Conservation (phyloP, 208 protist genomes). For the Crithidia fasciculata region DNA sequence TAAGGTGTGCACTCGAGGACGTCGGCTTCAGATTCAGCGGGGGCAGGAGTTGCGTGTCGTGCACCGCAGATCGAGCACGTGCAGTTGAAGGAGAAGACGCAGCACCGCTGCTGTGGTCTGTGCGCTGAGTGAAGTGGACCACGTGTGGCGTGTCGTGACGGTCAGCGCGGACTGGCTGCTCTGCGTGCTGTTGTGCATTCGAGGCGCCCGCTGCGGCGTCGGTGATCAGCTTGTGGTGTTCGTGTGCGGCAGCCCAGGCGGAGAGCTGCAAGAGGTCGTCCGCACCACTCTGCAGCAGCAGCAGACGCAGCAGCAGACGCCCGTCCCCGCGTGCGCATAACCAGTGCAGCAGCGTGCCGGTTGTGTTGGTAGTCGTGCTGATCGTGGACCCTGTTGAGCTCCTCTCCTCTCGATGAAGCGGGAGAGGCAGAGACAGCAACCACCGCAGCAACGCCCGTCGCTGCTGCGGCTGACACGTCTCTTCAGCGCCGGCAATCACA, state of each 20-base stretch:
- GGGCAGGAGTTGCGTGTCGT: no score
- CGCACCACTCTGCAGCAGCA: neutral
- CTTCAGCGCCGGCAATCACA: neutral
- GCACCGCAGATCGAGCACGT: no score
- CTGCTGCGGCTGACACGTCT: neutral
- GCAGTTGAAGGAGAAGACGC: neutral
- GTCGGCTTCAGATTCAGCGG: no score
- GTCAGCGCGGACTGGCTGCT: no score
- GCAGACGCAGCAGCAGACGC: conserved; percentile 14
- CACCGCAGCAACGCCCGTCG: neutral
- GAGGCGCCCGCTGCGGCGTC: no score
- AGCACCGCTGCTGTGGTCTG: neutral
- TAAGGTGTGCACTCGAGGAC: neutral
- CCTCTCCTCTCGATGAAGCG: neutral
- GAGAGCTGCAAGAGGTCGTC: neutral
- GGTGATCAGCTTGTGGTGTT: no score
- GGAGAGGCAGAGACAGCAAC: conserved; percentile 3
- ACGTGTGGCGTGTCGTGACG: conserved; percentile 3
- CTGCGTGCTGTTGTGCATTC: no score
- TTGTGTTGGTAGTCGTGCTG: no score
- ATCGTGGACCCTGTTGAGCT: no score
- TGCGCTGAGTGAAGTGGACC: neutral
- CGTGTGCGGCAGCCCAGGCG: no score
- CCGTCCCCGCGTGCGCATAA: conserved; percentile 16
- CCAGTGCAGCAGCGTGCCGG: conserved; percentile 23